Evolutionary conservation across 352 stramenopile species (phyloP), one percentile per base, ranked within the genome.

Genomic region (Phytophthora citricola): DNA sequence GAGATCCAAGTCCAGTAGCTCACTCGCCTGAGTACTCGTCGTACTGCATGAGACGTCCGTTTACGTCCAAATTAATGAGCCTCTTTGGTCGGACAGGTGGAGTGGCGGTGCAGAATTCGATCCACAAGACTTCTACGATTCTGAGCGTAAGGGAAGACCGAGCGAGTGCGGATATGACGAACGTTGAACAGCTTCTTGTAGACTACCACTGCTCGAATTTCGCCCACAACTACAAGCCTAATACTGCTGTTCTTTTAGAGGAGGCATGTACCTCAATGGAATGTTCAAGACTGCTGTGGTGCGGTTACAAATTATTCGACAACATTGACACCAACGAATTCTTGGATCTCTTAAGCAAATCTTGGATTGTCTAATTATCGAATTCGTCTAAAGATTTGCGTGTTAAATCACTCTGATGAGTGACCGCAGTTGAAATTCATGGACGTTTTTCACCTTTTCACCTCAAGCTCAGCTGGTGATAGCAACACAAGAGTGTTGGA

Each of bases 121-220:
- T 39, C 10, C 12, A 57, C 56, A 15, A 71, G 50, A 40, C n/a
- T 15, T 20, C 57, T 22, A 39, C 66, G 29, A 14, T 38, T 10
- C 49, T 60, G 15, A 2, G 54, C 58, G 46, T 58, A 15, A 17
- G 55, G 59, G 26, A 75, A 67, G 38, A 67, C 61, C 1, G 57
- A 32, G 11, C 64, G 38, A 20, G 17, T 20, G 17, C 17, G 17
- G 17, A 20, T 20, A 26, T 26, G 24, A 26, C 24, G 24, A 26
- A 74, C 47, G 4, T 55, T 55, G 15, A 86, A 72, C 24, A 80
- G 26, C 29, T 60, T 43, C 40, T 72, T 81, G 61, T 82, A 82
- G n/a, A 62, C 1, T 49, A 53, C 77, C 77, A 76, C 45, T 85
- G 72, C 34, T 79, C 66, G 14, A 79, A 63, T 44, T 4, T 57